Evolutionary conservation across 169 alveolate species (phyloP).

Genomic region (Eimeria falciformis): DNA sequence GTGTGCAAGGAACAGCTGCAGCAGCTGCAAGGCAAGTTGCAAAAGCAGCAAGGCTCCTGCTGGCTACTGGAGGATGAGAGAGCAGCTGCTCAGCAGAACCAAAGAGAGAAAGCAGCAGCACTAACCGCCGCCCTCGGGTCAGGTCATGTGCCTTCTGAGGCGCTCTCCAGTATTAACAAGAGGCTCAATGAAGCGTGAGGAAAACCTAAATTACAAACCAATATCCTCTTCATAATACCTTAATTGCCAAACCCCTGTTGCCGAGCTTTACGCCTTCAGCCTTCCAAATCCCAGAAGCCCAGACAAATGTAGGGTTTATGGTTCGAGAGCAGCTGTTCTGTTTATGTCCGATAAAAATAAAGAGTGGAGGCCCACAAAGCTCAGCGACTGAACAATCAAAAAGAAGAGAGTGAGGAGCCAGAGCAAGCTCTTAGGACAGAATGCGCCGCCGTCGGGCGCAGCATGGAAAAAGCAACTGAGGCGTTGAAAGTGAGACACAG

Average conservation of each 20-base stretch:
- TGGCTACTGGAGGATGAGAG: conserved; percentile 65
- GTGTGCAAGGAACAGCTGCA: background rate
- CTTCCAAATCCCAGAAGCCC: too few species aligned
- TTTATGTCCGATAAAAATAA: background rate
- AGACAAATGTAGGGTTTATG: too few species aligned
- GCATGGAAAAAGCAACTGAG: conserved; percentile 15
- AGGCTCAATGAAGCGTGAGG: conserved; percentile 58
- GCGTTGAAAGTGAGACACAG: conserved; percentile 23
- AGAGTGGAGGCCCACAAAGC: conserved; percentile 5
- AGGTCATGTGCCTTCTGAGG: conserved; percentile 31
- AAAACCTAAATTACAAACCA: background rate
- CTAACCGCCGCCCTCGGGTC: conserved; percentile 45
- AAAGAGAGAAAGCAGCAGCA: conserved; percentile 26
- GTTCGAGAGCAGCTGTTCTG: background rate
- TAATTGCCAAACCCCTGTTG: background rate
- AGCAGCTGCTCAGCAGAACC: conserved; percentile 45
- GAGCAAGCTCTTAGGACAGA: conserved; percentile 61
- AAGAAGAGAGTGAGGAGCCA: conserved; percentile 26
- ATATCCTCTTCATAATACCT: background rate
- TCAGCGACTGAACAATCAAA: background rate
- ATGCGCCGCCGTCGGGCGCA: conserved; percentile 32
- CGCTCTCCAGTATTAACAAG: conserved; percentile 13
- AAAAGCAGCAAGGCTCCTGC: conserved; percentile 53
- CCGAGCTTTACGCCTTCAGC: background rate
- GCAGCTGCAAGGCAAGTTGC: conserved; percentile 18